Conservation (phyloP, 768 basidiomycete genomes). For the Asterophora lycoperdoides region DNA sequence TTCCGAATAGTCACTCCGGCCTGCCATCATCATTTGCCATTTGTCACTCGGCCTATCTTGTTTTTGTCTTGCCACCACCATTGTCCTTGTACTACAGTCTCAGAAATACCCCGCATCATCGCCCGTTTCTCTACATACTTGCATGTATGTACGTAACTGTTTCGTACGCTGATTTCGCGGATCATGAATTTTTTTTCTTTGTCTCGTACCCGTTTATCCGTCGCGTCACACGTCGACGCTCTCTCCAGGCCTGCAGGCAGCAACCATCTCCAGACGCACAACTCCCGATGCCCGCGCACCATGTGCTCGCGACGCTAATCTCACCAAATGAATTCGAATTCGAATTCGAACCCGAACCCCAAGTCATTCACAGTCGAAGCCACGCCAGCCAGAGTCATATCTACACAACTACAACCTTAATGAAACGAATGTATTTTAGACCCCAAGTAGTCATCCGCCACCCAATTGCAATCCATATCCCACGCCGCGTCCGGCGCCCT, state of each 20-base stretch:
- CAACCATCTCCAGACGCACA: background rate
- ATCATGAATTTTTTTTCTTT: too few relatives aligned
- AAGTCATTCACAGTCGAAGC: background rate
- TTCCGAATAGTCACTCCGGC: too few relatives aligned
- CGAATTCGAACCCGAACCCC: background rate
- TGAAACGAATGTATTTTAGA: background rate
- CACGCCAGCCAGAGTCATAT: background rate
- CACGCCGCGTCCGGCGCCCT: too few relatives aligned
- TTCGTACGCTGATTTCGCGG: too few relatives aligned
- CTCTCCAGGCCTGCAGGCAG: constrained; percentile 14
- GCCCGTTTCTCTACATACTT: background rate
- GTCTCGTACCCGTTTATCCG: too few relatives aligned
- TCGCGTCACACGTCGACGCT: too few relatives aligned
- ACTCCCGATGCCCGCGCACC: background rate
- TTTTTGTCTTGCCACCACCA: too few relatives aligned
- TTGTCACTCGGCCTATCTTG: too few relatives aligned
- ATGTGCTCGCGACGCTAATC: background rate
- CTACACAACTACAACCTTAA: background rate
- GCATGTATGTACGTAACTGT: background rate
- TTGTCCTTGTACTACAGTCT: too few relatives aligned
- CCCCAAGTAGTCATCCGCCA: background rate
- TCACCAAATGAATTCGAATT: background rate
- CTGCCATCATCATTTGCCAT: background rate
- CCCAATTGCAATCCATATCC: background rate
- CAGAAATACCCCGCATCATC: too few relatives aligned